phyloP scores from a whole-genome alignment of 2,329 filamentous ascomycete species.

The Colletotrichum sp. region DNA sequence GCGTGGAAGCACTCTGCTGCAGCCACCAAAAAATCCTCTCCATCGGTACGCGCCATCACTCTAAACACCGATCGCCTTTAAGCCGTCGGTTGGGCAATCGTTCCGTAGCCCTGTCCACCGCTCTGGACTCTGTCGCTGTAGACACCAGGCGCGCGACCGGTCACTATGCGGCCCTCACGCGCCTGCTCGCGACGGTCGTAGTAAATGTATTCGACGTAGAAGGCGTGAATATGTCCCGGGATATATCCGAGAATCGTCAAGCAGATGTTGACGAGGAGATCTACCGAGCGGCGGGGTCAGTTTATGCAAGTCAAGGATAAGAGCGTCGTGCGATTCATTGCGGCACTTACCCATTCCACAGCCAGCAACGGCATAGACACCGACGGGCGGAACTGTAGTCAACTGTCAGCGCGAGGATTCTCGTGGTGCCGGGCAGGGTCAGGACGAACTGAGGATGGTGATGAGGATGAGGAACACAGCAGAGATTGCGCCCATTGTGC shows the following conservation, averaged over 20 bases:
- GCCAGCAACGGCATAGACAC: slow-evolving; percentile 68
- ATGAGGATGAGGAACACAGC: slow-evolving; percentile 55
- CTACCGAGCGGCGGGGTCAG: slow-evolving; percentile 33
- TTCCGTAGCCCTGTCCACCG: slow-evolving; percentile 66
- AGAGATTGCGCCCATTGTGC: slow-evolving; percentile 53
- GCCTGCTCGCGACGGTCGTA: slow-evolving; percentile 74
- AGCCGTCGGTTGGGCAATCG: slow-evolving; percentile 33
- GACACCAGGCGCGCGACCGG: slow-evolving; percentile 67
- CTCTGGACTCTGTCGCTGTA: slow-evolving; percentile 76
- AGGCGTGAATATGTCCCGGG: slow-evolving; percentile 80
- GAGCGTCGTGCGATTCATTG: background rate
- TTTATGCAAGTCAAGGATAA: background rate
- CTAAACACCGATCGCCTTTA: background rate
- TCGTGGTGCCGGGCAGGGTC: slow-evolving; percentile 23
- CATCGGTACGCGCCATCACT: background rate
- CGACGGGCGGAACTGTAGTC: slow-evolving; percentile 67
- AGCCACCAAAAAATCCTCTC: background rate
- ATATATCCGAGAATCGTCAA: slow-evolving; percentile 74
- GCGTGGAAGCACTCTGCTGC: background rate
- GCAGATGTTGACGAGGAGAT: slow-evolving; percentile 70
- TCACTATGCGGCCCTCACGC: slow-evolving; percentile 58
- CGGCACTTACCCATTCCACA: slow-evolving; percentile 59
- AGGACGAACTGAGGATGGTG: slow-evolving; percentile 58
- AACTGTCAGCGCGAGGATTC: slow-evolving; percentile 24
- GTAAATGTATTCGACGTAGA: slow-evolving; percentile 85